These are phyloP conservation scores for Aureobasidium sp. DNA, from an alignment of 2,329 filamentous ascomycete species.

Conservation along the genomic window DNA sequence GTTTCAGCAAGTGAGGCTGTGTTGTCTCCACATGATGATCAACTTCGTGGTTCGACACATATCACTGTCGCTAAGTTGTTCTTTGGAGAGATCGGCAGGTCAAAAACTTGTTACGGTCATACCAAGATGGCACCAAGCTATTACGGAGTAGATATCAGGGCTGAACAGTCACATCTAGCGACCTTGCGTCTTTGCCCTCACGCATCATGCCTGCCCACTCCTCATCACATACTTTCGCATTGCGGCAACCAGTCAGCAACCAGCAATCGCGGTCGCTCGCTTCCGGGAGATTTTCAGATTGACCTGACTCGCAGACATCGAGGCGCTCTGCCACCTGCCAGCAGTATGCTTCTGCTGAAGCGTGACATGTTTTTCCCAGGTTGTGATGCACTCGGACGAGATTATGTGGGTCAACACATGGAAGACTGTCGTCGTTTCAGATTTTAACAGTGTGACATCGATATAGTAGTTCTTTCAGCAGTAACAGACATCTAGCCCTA, in stretches of 20 bases:
- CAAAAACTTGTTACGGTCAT: not conserved
- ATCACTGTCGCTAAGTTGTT: not conserved
- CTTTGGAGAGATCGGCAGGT: not conserved
- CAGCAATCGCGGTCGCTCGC: not conserved
- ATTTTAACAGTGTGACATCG: not conserved
- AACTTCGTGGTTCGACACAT: not conserved
- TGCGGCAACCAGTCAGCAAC: not conserved
- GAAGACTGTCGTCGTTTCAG: not conserved
- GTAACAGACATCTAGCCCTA: not conserved
- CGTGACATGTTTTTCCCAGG: not conserved
- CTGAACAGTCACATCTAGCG: not conserved
- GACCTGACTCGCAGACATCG: not conserved
- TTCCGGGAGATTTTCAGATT: not conserved
- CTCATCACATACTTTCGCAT: not conserved
- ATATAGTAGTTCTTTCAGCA: not conserved
- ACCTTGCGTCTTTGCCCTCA: not conserved
- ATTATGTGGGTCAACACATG: not conserved
- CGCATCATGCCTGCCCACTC: not conserved
- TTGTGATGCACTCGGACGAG: not conserved
- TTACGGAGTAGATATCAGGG: not conserved
- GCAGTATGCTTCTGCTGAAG: not conserved
- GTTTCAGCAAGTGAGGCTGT: constrained; percentile 10
- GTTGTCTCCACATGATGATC: not conserved
- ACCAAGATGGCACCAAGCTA: not conserved
- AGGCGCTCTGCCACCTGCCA: not conserved